Evolutionary conservation across 2,329 filamentous ascomycete genomes (phyloP), one percentile per base, ranked within the genome.

Genomic region (Apiospora phragmitis): DNA sequence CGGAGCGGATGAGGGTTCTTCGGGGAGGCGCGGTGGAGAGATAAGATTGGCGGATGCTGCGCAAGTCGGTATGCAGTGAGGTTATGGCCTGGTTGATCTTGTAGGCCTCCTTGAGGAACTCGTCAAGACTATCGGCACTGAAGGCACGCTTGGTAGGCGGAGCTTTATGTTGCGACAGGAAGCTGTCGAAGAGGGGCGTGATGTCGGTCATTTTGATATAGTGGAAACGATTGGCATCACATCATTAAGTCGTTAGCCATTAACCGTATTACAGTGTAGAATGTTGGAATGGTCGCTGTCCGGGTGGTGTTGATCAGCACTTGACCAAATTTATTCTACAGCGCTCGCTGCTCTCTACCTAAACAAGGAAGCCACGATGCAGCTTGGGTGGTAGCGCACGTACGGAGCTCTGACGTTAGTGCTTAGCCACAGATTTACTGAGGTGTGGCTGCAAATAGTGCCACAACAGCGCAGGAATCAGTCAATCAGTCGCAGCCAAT

Each of bases 21-120:
- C 90, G 89, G 29, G 91, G 89, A 73, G 89, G 88, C 7, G 92
- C 90, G 29, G 92, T 94, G 42, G 95, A 96, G 68, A 99, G 93
- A 83, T 99, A 99, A 71, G 94, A 91, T 76, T 94, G 93, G 71
- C 95, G 93, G 77, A 97, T 94, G 71, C 91, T 90, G 78, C 90
- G 90, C 26, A 99, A 91, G 77, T 98, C 94, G 74, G 85, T 85
- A 76, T 94, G 91, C 45, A 99, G 90, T 68, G 92, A 93, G 72
- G 89, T 83, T 72, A 98, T 97, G 79, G 97, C 94, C 9, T 91
- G 88, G 79, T 97, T 96, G 94, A 98, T 98, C 79, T 92, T 90
- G 83, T 97, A 96, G 69, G 96, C 96, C 83, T 98, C 95, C 79
- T 95, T 94, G 43, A 98, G 85, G 79, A 98, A 99, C 77, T 93